Conservation (phyloP, 2,329 filamentous ascomycete genomes). For the Cordyceps militaris region DNA sequence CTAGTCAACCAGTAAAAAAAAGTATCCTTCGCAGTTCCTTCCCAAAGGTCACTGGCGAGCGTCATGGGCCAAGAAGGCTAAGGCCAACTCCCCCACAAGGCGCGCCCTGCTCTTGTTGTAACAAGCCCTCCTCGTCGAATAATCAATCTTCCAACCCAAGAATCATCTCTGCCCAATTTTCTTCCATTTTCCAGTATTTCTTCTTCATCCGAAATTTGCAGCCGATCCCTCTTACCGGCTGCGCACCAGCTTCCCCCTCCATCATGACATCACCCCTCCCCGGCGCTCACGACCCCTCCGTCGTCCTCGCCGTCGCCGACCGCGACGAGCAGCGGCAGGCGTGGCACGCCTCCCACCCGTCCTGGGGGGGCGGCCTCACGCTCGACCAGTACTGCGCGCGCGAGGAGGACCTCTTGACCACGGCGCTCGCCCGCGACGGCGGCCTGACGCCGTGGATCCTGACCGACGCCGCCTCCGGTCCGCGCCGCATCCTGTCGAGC, state of each 20-base stretch:
- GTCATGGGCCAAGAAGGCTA: not conserved
- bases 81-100: not conserved
- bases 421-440: conserved; percentile 50
- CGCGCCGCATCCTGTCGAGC: conserved; percentile 51
- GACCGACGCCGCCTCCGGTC: conserved; percentile 36
- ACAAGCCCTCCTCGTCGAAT: not conserved
- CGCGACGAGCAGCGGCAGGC: conserved; percentile 44
- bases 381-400: conserved; percentile 51
- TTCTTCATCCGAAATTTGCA: not conserved
- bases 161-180: too few relatives aligned
- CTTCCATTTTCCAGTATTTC: not conserved
- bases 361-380: conserved; percentile 53
- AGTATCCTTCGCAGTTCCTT: too few relatives aligned
- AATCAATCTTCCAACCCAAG: not conserved
- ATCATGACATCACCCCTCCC: conserved; percentile 11
- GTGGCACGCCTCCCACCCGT: conserved; percentile 48
- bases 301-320: conserved; percentile 50
- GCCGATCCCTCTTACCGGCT: not conserved
- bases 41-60: not conserved
- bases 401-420: conserved; percentile 49
- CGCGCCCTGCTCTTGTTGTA: not conserved
- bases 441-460: conserved; percentile 60
- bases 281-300: conserved; percentile 14
- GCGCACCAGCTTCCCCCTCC: not conserved
- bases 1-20: too few relatives aligned